phyloP scores from a whole-genome alignment of 2,329 filamentous ascomycete genomes.

The Hypocrella siamensis region DNA sequence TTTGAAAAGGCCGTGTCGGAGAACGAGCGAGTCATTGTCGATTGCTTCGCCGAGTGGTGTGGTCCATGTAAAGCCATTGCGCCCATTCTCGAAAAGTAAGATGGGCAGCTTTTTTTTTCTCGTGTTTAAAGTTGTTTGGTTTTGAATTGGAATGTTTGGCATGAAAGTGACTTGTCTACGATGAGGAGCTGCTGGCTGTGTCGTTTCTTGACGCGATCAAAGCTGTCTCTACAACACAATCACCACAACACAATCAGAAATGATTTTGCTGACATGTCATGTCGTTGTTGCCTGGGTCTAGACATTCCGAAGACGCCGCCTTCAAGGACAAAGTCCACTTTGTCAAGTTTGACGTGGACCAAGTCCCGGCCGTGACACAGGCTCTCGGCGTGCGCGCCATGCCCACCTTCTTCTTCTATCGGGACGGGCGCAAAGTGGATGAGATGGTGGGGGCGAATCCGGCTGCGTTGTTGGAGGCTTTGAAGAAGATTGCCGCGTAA shows the following conservation, averaged over 20 bases:
- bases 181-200: too few species aligned
- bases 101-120: too few species aligned
- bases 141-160: too few species aligned
- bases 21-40: slow-evolving; percentile 52
- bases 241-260: too few species aligned
- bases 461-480: slow-evolving; percentile 29
- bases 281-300: slow-evolving; percentile 1
- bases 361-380: slow-evolving; percentile 55
- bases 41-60: slow-evolving; percentile 85
- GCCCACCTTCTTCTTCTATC: slow-evolving; percentile 81
- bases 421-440: slow-evolving; percentile 53
- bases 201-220: too few species aligned
- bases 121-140: too few species aligned
- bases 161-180: too few species aligned
- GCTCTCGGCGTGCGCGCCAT: slow-evolving; percentile 74
- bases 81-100: slow-evolving; percentile 39
- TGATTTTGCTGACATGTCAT: too few species aligned
- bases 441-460: slow-evolving; percentile 72
- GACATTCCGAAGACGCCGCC: slow-evolving; percentile 20
- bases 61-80: slow-evolving; percentile 85
- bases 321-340: slow-evolving; percentile 51
- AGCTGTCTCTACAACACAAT: too few species aligned
- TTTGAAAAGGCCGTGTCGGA: slow-evolving; percentile 38
- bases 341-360: slow-evolving; percentile 82
- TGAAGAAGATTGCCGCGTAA: slow-evolving; percentile 5